Base-by-base conservation (phyloP, 2,329 filamentous ascomycete species). In the Apiospora pterosperma region DNA sequence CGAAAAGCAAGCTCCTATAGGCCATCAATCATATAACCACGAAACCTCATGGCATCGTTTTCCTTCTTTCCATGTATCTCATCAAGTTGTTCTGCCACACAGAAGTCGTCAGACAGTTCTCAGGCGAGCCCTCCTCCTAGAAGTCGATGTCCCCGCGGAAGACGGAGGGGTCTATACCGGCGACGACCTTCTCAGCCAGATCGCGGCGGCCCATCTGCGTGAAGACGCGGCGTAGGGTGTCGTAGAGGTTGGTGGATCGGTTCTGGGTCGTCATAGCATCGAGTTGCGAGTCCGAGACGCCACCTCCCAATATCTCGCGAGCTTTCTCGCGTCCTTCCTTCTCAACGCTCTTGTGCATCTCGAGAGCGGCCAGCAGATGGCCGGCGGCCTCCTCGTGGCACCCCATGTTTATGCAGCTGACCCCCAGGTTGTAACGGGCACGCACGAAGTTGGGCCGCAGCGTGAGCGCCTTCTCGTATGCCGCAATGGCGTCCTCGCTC, bases 361-460 rank as follows among this genome's bases (percentile, higher is more conserved):
- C 90, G 61, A 99, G 84, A 0, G 96, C 95, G 3, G 94, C 92
- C 16, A 99, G 86, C 64, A 99, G 86, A 79, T 99, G 96, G 66
- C 93, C 91, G 2, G 96, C 96, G 0, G 96, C 96, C 80, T 98
- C 92, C 19, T 92, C 90, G 76, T 93, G 94, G 78, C 95, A 97
- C 63, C 94, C 94, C 71, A 98, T 97, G 79, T 98, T 98, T 78
- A 99, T 98, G 78, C 96, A 98, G 66, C 89, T 92, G 11, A 98
- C 96, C 58, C 96, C 96, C 1, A 99, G 87, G 78, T 99, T 99
- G 82, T 99, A 99, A 55, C 96, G 87, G 3, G 96, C 96, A 65
- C 96, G 92, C 21, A 99, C 96, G 75, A 99, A 99, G 81, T 99
- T 99, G 63, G 95, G 92, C 64, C 94, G 91, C 66, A 97, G 87